Conservation (phyloP, 371 early-diverging fungal species). For the Dentiscutata heterogama region DNA sequence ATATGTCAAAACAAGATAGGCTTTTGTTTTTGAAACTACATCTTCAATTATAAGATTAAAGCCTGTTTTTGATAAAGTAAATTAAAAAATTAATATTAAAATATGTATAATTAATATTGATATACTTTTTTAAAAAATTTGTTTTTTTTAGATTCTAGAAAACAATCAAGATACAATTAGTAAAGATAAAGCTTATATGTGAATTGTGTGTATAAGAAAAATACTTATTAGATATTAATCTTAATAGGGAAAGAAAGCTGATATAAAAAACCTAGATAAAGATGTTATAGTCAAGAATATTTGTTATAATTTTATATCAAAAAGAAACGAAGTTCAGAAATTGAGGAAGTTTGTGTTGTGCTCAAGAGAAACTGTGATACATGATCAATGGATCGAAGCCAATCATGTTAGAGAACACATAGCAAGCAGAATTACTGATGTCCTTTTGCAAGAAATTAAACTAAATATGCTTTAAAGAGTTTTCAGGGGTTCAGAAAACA, state of each 20-base stretch:
- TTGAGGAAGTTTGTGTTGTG: not conserved
- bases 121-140: no score
- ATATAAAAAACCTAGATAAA: slow-evolving; percentile 6
- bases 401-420: not conserved
- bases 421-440: slow-evolving; percentile 16
- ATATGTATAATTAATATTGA: no score
- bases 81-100: no score
- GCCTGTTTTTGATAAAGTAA: no score
- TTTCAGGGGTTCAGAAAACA: slow-evolving; percentile 19
- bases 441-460: slow-evolving; percentile 41
- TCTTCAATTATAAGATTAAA: no score
- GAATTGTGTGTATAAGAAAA: not conserved
- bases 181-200: slow-evolving; percentile 22
- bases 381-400: slow-evolving; percentile 20
- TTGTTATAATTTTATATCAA: slow-evolving; percentile 7
- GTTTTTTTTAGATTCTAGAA: no score
- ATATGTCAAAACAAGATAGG: no score
- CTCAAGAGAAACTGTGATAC: not conserved
- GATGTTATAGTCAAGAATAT: not conserved
- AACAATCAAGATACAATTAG: no score
- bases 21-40: no score
- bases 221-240: not conserved
- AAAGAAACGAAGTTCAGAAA: not conserved
- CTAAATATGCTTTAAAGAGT: slow-evolving; percentile 5
- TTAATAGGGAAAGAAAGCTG: not conserved